Base-by-base conservation (phyloP, 805 yeast genomes). In the Cyberlindnera mississippiensis region DNA sequence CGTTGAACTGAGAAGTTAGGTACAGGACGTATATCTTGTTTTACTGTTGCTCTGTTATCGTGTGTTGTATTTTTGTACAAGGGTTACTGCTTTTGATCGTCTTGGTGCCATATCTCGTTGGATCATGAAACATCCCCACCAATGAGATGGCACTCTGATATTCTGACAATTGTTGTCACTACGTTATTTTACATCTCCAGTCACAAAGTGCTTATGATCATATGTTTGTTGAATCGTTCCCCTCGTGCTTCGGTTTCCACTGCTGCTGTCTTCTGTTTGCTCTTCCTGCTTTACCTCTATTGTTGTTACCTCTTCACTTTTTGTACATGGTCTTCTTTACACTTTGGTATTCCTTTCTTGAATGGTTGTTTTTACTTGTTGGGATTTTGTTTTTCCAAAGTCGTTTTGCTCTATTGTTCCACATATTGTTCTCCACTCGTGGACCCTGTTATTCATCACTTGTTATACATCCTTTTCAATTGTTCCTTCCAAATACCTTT, bases 1-100 rank as follows among this genome's bases (percentile, higher is more conserved):
- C 54, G 11, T 40, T 53, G 46, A 45, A 42, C 33, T 50, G 38
- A 43, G 29, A 24, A 24, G 8, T 24, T 24, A 11, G 11, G 8
- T 24, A 24, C 11, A 8, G 10, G 27, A 8, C 11, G 6, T 27
- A 5, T 11, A 27, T 10, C 29, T 27, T 17, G 18, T 27, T 15
- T 14, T 27, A 13, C 24, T 9, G 24, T 20, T 20, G 24, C 9
- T 20, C 24, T 9, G 24, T 20, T 20, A 6, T 20, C 9, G 24
- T 9, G n/a, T n/a, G n/a, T n/a, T n/a, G n/a, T n/a, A n/a, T n/a
- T n/a, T n/a, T n/a, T n/a, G n/a, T n/a, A n/a, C n/a, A n/a, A n/a
- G n/a, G n/a, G n/a, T n/a, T n/a, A n/a, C n/a, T n/a, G n/a, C 9
- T 20, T 20, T 20, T 20, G 24, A 20, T 20, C 9, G 8, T 20